Conservation (phyloP, 768 basidiomycete genomes). For the Amanita thiersii region DNA sequence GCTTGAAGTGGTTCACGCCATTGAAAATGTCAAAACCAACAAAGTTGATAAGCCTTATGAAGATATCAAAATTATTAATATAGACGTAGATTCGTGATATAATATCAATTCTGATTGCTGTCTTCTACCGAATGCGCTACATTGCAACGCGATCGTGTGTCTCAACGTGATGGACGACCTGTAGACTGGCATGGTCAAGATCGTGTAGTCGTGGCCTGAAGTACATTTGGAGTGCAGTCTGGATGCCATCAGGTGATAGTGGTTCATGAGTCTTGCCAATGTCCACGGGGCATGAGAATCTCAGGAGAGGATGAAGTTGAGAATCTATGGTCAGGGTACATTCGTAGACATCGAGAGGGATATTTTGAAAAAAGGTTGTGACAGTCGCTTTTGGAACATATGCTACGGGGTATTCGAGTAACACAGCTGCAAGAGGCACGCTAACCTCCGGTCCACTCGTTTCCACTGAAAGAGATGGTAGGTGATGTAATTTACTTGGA, state of each 20-base stretch:
- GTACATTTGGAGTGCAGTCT: slow-evolving; percentile 23
- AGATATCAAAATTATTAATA: slow-evolving; percentile 85
- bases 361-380: slow-evolving; percentile 33
- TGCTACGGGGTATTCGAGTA: slow-evolving; percentile 56
- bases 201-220: background rate
- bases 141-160: slow-evolving; percentile 40
- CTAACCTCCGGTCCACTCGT: slow-evolving; percentile 18
- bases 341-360: slow-evolving; percentile 45
- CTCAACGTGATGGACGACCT: slow-evolving; percentile 25
- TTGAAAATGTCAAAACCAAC: slow-evolving; percentile 85
- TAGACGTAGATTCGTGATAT: slow-evolving; percentile 45
- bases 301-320: slow-evolving; percentile 32
- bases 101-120: background rate
- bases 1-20: slow-evolving; percentile 82
- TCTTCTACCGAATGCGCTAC: slow-evolving; percentile 14
- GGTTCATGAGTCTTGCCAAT: slow-evolving; percentile 14
- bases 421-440: slow-evolving; percentile 48
- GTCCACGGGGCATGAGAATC: slow-evolving; percentile 47
- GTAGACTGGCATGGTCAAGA: slow-evolving; percentile 1
- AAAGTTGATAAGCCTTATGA: slow-evolving; percentile 87
- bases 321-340: slow-evolving; percentile 19
- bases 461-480: slow-evolving; percentile 18
- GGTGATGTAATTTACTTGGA: background rate
- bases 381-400: slow-evolving; percentile 29
- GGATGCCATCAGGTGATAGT: slow-evolving; percentile 20